Evolutionary conservation across 805 yeast species (phyloP).

Genomic region (Ogataea trehalophila): DNA sequence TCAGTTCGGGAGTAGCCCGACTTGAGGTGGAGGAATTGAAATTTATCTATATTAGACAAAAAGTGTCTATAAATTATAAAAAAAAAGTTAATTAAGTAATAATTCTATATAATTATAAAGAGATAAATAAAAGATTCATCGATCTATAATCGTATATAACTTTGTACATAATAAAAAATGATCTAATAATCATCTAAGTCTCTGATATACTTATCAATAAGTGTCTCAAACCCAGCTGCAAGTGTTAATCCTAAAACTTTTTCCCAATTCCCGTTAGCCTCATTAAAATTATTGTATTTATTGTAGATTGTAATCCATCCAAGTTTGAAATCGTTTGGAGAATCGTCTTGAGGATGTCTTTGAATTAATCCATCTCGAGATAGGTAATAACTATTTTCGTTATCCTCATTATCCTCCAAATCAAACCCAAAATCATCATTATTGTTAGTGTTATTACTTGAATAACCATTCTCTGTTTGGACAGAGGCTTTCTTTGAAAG

Average conservation of each 20-base stretch:
- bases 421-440: slow-evolving; percentile 16
- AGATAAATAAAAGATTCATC: no score
- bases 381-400: slow-evolving; percentile 27
- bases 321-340: slow-evolving; percentile 53
- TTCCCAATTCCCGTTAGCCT: slow-evolving; percentile 48
- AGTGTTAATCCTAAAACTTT: slow-evolving; percentile 47
- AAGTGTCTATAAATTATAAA: no score
- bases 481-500: slow-evolving; percentile 16
- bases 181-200: slow-evolving; percentile 1
- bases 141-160: neutral
- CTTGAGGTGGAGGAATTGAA: no score
- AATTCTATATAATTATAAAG: no score
- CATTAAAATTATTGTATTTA: slow-evolving; percentile 29
- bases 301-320: slow-evolving; percentile 67
- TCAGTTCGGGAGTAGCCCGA: no score
- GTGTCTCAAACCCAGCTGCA: slow-evolving; percentile 43
- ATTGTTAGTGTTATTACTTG: neutral
- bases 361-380: slow-evolving; percentile 55
- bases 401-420: slow-evolving; percentile 13
- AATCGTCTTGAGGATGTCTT: slow-evolving; percentile 51
- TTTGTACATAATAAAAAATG: no score
- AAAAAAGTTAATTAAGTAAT: no score
- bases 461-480: slow-evolving; percentile 2
- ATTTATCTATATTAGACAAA: neutral
- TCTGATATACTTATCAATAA: slow-evolving; percentile 23